Base-by-base conservation (phyloP, 176 grass and related monocot species). In the Pharus latifolius region DNA sequence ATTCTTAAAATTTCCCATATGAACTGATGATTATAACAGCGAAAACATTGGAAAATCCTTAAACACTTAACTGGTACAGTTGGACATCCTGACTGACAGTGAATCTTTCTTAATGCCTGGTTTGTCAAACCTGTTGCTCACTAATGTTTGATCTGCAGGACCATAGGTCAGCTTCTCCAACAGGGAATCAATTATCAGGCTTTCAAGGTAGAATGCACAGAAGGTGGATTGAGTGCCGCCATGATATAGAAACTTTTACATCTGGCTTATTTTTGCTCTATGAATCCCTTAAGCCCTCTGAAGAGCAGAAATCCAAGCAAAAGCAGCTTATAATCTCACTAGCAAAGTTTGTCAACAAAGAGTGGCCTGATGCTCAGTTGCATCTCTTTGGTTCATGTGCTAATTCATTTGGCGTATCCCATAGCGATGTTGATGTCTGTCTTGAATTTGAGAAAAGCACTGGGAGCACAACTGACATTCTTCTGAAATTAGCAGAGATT, bases 371-470 rank as follows among this genome's bases (percentile, higher is more conserved):
- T 9, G 80, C 76, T 32, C 60, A 64, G 88, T 37, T 87, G 48
- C 83, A 91, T 41, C 83, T 91, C 44, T 91, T 83, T 30, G 88
- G 83, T 29, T 91, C 88, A 6, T 91, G 88, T 25, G 80, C 71
- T n/a, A 91, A 83, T 65, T 83, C 88, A 1, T 91, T 87, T n/a
- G 83, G 80, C 0, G 71, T 74, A 3, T 59, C 76, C 0, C 73
- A 77, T 6, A 91, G 83, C 0, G 83, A 91, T 32, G 45, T 91
- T 0, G 83, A 91, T 18, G 81, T 91, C 27, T 91, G 88, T 47
- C 70, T 91, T 50, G 44, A 82, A 7, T 77, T 83, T 47, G 83
- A 80, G 3, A 45, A 32, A 16, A 51, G 22, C 52, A n/a, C 2
- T 0, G 76, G 51, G 0, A 52, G 40, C 14, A 25, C 10, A 2